Evolutionary conservation across 495 filamentous ascomycete genomes (phyloP).

Genomic region (Aspergillus taichungensis): DNA sequence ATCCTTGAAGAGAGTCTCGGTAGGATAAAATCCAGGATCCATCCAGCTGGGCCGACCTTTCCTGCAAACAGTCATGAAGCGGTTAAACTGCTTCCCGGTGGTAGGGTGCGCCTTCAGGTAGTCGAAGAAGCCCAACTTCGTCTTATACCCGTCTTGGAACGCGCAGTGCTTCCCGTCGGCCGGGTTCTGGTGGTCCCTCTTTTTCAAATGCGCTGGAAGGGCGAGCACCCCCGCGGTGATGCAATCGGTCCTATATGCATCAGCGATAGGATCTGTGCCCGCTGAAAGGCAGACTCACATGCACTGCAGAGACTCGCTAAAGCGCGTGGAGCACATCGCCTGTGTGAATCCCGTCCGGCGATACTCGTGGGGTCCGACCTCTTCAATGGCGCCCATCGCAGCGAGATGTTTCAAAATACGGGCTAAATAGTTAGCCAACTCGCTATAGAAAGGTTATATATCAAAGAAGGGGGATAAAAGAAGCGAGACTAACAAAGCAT

Average conservation of each 20-base stretch:
- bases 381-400: constrained; percentile 39
- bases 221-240: constrained; percentile 20
- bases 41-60: constrained; percentile 44
- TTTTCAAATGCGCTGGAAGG: constrained; percentile 22
- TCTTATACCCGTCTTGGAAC: constrained; percentile 26
- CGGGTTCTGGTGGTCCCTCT: constrained; percentile 22
- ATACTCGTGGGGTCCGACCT: constrained; percentile 38
- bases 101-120: constrained; percentile 18
- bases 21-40: constrained; percentile 41
- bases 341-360: constrained; percentile 33
- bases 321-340: constrained; percentile 27
- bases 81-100: constrained; percentile 34
- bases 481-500: constrained; percentile 20
- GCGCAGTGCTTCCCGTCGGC: constrained; percentile 19
- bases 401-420: constrained; percentile 41
- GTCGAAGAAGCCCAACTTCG: constrained; percentile 26
- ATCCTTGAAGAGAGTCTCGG: constrained; percentile 25
- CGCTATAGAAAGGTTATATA: neutral
- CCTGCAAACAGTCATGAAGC: constrained; percentile 42
- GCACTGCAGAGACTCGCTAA: constrained; percentile 26
- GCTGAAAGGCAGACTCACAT: constrained; percentile 17
- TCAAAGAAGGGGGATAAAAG: neutral
- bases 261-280: neutral
- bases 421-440: constrained; percentile 4
- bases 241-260: constrained; percentile 20